phyloP scores from a whole-genome alignment of 306 rosid species.

The Lathyrus sativus region DNA sequence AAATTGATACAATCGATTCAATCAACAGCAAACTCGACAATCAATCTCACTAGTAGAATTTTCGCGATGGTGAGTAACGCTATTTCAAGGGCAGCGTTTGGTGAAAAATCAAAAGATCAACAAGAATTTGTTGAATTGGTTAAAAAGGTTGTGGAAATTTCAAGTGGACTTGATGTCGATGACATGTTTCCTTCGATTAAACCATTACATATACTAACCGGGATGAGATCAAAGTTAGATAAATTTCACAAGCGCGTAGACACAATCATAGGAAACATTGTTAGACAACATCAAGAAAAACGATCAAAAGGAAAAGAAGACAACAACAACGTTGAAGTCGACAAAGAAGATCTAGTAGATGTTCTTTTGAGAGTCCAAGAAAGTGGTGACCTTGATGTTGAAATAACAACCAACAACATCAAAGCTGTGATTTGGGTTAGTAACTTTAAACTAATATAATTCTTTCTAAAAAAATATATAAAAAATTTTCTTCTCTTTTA shows the following conservation, averaged over 20 bases:
- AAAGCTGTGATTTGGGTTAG: constrained; percentile 40
- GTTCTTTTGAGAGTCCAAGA: constrained; percentile 36
- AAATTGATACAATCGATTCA: constrained; percentile 1
- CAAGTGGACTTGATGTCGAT: constrained; percentile 3
- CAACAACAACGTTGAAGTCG: not conserved
- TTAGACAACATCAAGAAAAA: constrained; percentile 18
- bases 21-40: not conserved
- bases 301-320: not conserved
- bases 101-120: not conserved
- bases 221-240: constrained; percentile 1
- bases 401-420: not conserved
- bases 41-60: constrained; percentile 21
- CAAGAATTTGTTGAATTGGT: not conserved
- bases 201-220: not conserved
- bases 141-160: not conserved
- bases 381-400: not conserved
- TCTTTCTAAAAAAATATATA: too few species aligned
- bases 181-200: constrained; percentile 41
- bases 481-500: too few species aligned
- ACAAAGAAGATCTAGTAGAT: constrained; percentile 32
- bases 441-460: not conserved
- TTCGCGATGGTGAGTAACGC: not conserved
- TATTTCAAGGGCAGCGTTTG: not conserved
- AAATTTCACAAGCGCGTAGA: constrained; percentile 15
- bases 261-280: not conserved